Base-by-base conservation (phyloP, 2,329 filamentous ascomycete genomes). In the Septoria linicola region DNA sequence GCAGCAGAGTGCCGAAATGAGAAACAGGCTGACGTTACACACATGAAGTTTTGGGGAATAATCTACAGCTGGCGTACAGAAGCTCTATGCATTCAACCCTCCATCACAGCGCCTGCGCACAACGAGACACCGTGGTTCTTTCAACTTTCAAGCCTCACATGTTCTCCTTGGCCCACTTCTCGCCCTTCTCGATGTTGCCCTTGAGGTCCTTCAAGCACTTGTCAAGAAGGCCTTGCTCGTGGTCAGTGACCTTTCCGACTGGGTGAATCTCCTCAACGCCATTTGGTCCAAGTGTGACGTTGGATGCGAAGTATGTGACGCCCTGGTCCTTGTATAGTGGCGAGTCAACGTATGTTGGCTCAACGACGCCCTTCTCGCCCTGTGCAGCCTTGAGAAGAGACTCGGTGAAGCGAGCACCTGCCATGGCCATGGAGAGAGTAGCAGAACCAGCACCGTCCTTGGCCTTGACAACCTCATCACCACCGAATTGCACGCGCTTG, bases 241-340 rank as follows among this genome's bases (percentile, higher is more conserved):
- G 78, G 66, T 84, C 82, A 69, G 89, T 88, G 70, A 97, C 70
- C 75, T 88, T 80, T 75, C 93, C 93, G 66, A 99, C 77, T 66
- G 87, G 84, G 73, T 87, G 81, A 73, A 97, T 92, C 83, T 95
- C 87, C 82, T 93, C 85, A 62, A 95, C 92, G 80, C 93, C 93
- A 73, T 92, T 87, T 73, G 91, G 90, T 78, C 93, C 93, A 69
- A 99, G 88, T 81, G 96, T 89, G 70, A 99, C 88, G 75, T 84
- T 86, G 77, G 87, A 91, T 71, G 89, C 87, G 80, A 99, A 99
- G 88, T 95, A 99, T 55, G 95, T 88, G 68, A 95, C 83, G 69
- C 92, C 93, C 80, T 95, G 87, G 79, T 96, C 90, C 87, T 96
- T 96, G 88, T 89, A 97, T 64, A 97, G 84, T 59, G 92, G 91